Base-by-base conservation (phyloP, 2,329 filamentous ascomycete species). In the Cadophora gregata region DNA sequence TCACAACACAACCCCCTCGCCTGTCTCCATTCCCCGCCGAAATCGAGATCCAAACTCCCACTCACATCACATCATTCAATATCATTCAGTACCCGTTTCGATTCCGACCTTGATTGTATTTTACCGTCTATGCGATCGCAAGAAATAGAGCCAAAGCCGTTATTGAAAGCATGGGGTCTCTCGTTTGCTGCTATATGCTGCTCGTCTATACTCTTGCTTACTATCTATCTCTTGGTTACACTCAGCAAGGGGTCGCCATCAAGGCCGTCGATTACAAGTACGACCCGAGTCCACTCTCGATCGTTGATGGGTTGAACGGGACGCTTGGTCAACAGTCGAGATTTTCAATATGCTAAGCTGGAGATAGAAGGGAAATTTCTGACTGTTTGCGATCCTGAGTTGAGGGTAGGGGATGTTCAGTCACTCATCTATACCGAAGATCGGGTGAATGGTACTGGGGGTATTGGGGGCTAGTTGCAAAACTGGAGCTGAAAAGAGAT, bases 121-220 rank as follows among this genome's bases (percentile, higher is more conserved):
- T n/a, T 2, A 47, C 19, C 42, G 7, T 47, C 42, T n/a, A 47
- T 47, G 42, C 19, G 14, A 42, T 21, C 7, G 4, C n/a, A 19
- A 10, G 24, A 33, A 29, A 29, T 19, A 8, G 6, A 36, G 7
- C 51, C 33, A 38, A 58, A 58, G 19, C 31, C 21, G n/a, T n/a
- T n/a, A n/a, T n/a, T n/a, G n/a, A n/a, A n/a, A n/a, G n/a, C n/a
- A 58, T 38, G 55, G 31, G 55, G 33, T 24, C 33, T 58, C 55
- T 38, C n/a, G 31, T 58, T 58, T 58, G 31, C 31, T 8, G n/a
- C 19, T 42, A 38, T 58, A 58, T 58, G 55, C 33, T 58, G 31
- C 55, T 58, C 14, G 21, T 58, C 55, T 58, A 58, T 58, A 31
- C 55, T 38, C 10, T 56, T 56, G 6, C 53, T 58, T 58, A 58